These are phyloP conservation scores for Aphanomyces cochlioides DNA, from an alignment of 352 stramenopile genomes.

Conservation along the genomic window DNA sequence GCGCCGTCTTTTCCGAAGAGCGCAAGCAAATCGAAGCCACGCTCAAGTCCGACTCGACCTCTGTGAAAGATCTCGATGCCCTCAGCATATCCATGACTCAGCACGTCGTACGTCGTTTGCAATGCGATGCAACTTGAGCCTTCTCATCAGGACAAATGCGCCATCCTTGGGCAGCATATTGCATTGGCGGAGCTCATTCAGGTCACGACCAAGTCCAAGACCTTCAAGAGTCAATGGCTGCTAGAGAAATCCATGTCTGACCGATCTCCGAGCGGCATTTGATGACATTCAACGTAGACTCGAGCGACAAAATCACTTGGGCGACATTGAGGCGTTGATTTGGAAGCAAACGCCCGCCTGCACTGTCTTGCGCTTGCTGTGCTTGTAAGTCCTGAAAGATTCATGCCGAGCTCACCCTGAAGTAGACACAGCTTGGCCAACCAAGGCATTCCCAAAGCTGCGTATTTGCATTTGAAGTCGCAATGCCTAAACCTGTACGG, in stretches of 20 bases:
- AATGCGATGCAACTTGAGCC: not conserved
- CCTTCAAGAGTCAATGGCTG: constrained; percentile 12
- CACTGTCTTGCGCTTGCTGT: constrained; percentile 11
- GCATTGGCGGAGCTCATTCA: constrained; percentile 18
- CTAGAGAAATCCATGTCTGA: constrained; percentile 23
- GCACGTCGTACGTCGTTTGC: constrained; percentile 1
- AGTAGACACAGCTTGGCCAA: constrained; percentile 28
- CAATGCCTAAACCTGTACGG: constrained; percentile 29
- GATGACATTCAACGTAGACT: constrained; percentile 9
- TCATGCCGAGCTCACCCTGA: not conserved
- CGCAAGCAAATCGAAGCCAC: constrained; percentile 11
- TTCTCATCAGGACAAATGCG: constrained; percentile 2
- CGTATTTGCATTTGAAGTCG: constrained; percentile 24
- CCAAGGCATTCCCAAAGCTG: constrained; percentile 8
- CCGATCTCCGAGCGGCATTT: not conserved
- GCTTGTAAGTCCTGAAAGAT: not conserved
- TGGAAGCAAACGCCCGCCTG: constrained; percentile 18
- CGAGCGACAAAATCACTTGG: constrained; percentile 16
- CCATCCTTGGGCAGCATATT: constrained; percentile 19
- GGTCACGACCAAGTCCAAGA: constrained; percentile 22
- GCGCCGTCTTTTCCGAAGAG: constrained; percentile 12
- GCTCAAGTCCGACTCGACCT: not conserved
- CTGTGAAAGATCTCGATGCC: constrained; percentile 10
- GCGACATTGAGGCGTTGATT: constrained; percentile 27
- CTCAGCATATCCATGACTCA: constrained; percentile 1